Base-by-base conservation (phyloP, 306 rosid genomes). In the Canavalia gladiata region DNA sequence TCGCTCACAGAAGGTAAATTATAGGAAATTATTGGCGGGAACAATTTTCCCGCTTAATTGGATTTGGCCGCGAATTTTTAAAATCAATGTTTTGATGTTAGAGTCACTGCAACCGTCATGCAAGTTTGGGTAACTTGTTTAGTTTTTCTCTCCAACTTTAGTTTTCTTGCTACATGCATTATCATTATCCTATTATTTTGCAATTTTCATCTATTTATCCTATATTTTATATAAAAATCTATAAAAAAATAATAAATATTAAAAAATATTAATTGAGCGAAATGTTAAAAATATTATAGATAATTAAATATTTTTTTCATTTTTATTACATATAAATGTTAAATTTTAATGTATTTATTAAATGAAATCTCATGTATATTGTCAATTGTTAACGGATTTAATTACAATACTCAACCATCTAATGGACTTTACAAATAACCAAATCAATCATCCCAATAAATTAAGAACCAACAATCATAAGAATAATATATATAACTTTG, bases 21-120 rank as follows among this genome's bases (percentile, higher is more conserved):
- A 28, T 52, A 50, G 6, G 55, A 76, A 73, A 55, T 57, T 46
- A 50, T 60, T 84, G 93, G 93, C 90, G 90, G 86, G 93, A 90
- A 84, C 62, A 45, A 73, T 55, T 33, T 28, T 56, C 49, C 76
- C 78, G 69, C 67, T 28, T 71, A 29, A 11, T 52, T 52, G 64
- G 13, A 43, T 49, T 76, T 76, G 76, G 83, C 77, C 75, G 84
- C 87, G 42, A 56, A 52, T 39, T 81, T 11, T 37, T 84, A 8
- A 25, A 68, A 12, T 9, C 52, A 13, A 63, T 64, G 28, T n/a
- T 18, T 57, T 9, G 1, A 18, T 18, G 71, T 52, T 74, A 50
- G 42, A 42, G 9, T 11, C 33, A 13, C 60, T 11, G 46, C 51
- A 82, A 78, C 86, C 68, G 76, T 59, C 33, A 58, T 46, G 75